Evolutionary conservation across 2,329 filamentous ascomycete species (phyloP), one percentile per base, ranked within the genome.

Genomic region (Colletotrichum liaoningense): DNA sequence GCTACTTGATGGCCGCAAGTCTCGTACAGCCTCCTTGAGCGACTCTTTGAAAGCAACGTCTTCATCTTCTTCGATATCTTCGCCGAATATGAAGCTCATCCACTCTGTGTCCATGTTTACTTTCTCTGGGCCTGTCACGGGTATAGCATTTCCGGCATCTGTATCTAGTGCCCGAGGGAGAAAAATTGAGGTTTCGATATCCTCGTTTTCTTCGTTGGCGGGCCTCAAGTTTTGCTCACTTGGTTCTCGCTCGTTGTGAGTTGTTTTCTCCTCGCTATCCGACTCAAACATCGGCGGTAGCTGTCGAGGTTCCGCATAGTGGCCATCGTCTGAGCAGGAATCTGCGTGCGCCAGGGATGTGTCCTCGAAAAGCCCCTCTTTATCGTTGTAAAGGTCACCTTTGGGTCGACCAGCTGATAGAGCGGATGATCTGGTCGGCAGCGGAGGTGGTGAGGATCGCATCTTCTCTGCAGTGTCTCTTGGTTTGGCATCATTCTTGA

Each of bases 11-110:
- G 67, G 72, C 12, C 52, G 67, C 8, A 75, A 33, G 19, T n/a
- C 30, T 19, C 56, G 52, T 26, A 55, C 67, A 19, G 64, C 63
- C 26, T 74, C 72, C 16, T 66, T 35, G 19, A n/a, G 33, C 24
- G 72, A 72, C 11, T 69, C 72, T 30, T 60, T 55, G 33, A 69
- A 67, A 8, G 62, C 57, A 11, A 26, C 6, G 7, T 67, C 68
- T 24, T 49, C 42, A 5, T 24, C 46, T 5, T 68, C 69, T 5
- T 73, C 63, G 49, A 33, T 55, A 9, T 46, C 42, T 7, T 66
- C 57, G 12, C 59, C 69, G n/a, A 75, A 67, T n/a, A 75, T 57
- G 38, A 75, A 75, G 11, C 56, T 62, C 33, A 73, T 63, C 74
- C 74, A 75, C 5, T 46, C 69, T 19, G 46, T 26, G 38, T 70